A percentile compares a stretch with the other conserved stretches of the same genome.
These are phyloP conservation scores for Saccharum hybrid DNA, from an alignment of 202 grass and related monocot genomes.

Conservation along the genomic window DNA sequence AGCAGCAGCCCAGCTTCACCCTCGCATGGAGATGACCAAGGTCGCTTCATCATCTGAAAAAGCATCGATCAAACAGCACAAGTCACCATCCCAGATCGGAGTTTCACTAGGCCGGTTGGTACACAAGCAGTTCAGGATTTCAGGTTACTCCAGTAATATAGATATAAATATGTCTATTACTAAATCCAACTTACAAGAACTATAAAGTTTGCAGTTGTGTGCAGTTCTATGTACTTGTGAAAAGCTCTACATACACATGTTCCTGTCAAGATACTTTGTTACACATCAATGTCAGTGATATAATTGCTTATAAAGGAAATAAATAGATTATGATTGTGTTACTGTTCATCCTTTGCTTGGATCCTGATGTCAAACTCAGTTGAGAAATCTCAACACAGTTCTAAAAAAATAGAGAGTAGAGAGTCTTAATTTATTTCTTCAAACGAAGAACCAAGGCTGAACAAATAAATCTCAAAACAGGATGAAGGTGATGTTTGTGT, in stretches of 20 bases:
- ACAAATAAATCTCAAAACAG: constrained; percentile 44
- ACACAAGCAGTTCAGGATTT: constrained; percentile 55
- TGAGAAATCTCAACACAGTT: constrained; percentile 34
- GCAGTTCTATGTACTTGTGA: constrained; percentile 60
- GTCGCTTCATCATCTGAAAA: constrained; percentile 63
- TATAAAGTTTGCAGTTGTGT: constrained; percentile 58
- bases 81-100: constrained; percentile 52
- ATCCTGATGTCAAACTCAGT: constrained; percentile 4
- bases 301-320: constrained; percentile 57
- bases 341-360: constrained; percentile 39
- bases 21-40: constrained; percentile 44
- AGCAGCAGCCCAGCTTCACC: constrained; percentile 69
- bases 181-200: constrained; percentile 49
- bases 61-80: constrained; percentile 47
- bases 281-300: constrained; percentile 61
- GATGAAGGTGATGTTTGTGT: constrained; percentile 50
- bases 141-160: constrained; percentile 58
- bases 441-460: not conserved
- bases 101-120: constrained; percentile 49
- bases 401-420: not conserved
- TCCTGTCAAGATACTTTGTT: constrained; percentile 54
- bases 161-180: constrained; percentile 50
- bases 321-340: constrained; percentile 51
- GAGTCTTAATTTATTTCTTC: not conserved
- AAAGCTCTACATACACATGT: constrained; percentile 53